These are phyloP conservation scores for Mycena leptocephala DNA, from an alignment of 768 basidiomycete species.

Conservation along the genomic window DNA sequence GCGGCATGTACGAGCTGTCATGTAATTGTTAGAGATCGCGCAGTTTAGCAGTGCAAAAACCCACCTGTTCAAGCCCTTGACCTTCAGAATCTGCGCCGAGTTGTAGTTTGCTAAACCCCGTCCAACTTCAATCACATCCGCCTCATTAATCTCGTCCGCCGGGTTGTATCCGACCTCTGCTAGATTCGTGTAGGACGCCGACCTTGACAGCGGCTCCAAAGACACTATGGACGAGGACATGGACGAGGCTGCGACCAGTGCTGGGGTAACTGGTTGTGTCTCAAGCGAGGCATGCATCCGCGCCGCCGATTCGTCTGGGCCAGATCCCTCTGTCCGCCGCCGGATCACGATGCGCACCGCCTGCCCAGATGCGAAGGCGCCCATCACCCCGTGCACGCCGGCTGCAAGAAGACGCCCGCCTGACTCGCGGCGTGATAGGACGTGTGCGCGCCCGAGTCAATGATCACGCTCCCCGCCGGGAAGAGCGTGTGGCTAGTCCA, in stretches of 20 bases:
- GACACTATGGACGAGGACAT: conserved; percentile 64
- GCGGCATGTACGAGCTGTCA: conserved; percentile 83
- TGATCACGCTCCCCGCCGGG: conserved; percentile 90
- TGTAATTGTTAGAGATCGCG: conserved; percentile 27
- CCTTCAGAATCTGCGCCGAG: conserved; percentile 89
- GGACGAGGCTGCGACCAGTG: conserved; percentile 57
- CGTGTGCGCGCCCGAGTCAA: conserved; percentile 92
- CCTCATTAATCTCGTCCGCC: conserved; percentile 59
- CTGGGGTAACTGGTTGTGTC: conserved; percentile 74
- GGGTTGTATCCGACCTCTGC: conserved; percentile 38
- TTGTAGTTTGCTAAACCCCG: conserved; percentile 97
- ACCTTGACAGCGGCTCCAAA: conserved; percentile 60
- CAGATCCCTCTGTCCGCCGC: conserved; percentile 47
- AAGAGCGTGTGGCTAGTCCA: conserved; percentile 98
- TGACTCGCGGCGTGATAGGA: conserved; percentile 88
- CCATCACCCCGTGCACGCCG: conserved; percentile 90
- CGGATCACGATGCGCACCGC: conserved; percentile 89
- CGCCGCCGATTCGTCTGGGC: conserved; percentile 46
- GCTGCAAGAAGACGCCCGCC: conserved; percentile 94
- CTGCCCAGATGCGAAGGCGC: conserved; percentile 94
- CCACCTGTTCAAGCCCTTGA: conserved; percentile 94
- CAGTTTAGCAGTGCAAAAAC: conserved; percentile 42
- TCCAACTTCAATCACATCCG: conserved; percentile 91
- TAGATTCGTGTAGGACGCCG: conserved; percentile 51
- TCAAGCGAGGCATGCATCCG: conserved; percentile 58